phyloP scores from a whole-genome alignment of 140 eudicot species.

The Bidens hawaiensis region DNA sequence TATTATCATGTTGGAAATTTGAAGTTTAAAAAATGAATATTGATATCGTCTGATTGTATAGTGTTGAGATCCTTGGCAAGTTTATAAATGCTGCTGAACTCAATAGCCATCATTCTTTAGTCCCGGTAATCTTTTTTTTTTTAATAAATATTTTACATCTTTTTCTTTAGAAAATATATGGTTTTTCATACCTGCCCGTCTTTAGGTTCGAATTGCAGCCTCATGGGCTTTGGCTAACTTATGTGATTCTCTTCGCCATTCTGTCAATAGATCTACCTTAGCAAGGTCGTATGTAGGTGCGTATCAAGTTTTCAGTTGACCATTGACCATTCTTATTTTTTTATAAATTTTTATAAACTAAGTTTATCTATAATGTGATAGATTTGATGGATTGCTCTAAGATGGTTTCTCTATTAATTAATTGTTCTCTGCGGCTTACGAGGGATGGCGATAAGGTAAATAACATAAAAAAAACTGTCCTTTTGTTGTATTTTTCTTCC shows the following conservation, averaged over 20 bases:
- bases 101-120: slow-evolving; percentile 52
- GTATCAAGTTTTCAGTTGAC: slow-evolving; percentile 9
- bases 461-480: background rate
- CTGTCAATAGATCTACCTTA: slow-evolving; percentile 34
- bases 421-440: slow-evolving; percentile 72
- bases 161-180: background rate
- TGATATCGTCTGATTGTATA: slow-evolving; percentile 26
- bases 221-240: slow-evolving; percentile 98
- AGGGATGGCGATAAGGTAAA: slow-evolving; percentile 89
- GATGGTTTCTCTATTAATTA: slow-evolving; percentile 40
- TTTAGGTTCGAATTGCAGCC: slow-evolving; percentile 92
- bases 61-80: slow-evolving; percentile 67
- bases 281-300: slow-evolving; percentile 38
- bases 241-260: slow-evolving; percentile 80
- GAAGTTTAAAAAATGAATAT: background rate
- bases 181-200: background rate
- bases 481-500: background rate
- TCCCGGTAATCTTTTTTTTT: slow-evolving; percentile 45
- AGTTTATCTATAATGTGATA: slow-evolving; percentile 18
- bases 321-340: no score
- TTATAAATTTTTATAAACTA: slow-evolving; percentile 12
- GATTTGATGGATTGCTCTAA: slow-evolving; percentile 45
- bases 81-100: slow-evolving; percentile 66
- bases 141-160: background rate
- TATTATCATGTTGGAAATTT: background rate